Evolutionary conservation across 129 eudicot species (phyloP), one percentile per base, ranked within the genome.

Genomic region (Silybum marianum): DNA sequence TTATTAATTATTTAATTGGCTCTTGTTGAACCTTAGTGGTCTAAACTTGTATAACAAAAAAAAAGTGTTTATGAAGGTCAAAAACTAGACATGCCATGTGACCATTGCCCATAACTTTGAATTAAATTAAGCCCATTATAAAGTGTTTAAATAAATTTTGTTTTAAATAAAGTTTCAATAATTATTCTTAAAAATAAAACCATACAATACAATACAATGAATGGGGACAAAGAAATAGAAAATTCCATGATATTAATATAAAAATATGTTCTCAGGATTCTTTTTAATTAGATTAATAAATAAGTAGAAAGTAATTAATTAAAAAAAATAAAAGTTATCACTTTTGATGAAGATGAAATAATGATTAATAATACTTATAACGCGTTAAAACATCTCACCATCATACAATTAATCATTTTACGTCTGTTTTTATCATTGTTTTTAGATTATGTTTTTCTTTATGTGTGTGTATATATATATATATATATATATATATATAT

Each of bases 11-110:
- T 60, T 28, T 39, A 39, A 42, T 25, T 65, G 71, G 58, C 60
- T 82, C 30, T 82, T 51, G 86, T 71, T 83, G 83, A 72, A 63
- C 30, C 79, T 72, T 78, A 78, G 81, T 78, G 86, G 71, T 44
- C 42, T 78, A 83, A 60, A 74, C 83, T 74, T 71, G 23, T 71
- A 65, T 22, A 78, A 36, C 82, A 26, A 0, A 0, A 36, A 38
- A 40, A n/a, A 39, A 71, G 74, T 77, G 78, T 60, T 77, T 76
- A 54, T 77, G 39, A 78, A 83, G 74, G 86, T 83, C 79, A 83
- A 83, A 46, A 62, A 63, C 79, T 19, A 83, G 79, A 83, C 86
- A 83, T 83, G 79, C 82, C 86, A 83, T 83, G 86, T 83, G 86
- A 83, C 73, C 75, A 28, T 69, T 54, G 79, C 83, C 82, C 86